phyloP scores from a whole-genome alignment of 108 stramenopile genomes.

The Chaetoceros tenuissimus region DNA sequence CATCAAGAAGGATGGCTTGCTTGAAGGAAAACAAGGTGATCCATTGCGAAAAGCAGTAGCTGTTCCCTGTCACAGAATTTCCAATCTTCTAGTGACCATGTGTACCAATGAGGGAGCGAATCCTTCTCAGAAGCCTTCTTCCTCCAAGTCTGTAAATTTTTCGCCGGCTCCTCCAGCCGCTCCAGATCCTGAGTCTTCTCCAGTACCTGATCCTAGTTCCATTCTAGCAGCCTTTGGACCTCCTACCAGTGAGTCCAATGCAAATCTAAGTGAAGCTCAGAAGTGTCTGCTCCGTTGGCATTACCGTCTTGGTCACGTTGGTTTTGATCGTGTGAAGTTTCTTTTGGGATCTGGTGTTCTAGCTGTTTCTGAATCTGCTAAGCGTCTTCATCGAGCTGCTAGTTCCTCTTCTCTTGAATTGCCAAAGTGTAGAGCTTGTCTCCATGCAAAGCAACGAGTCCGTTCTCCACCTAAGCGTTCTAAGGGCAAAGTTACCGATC shows the following conservation, averaged over 20 bases:
- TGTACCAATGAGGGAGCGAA: too few species aligned
- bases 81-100: not conserved
- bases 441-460: not conserved
- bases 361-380: not conserved
- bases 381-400: slow-evolving; percentile 2
- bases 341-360: not conserved
- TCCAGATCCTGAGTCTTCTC: not conserved
- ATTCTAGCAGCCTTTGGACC: not conserved
- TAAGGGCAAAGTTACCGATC: not conserved
- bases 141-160: too few species aligned
- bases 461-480: not conserved
- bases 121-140: not conserved
- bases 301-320: not conserved
- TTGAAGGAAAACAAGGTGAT: not conserved
- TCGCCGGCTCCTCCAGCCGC: not conserved
- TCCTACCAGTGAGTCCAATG: not conserved
- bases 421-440: not conserved
- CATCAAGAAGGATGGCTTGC: not conserved
- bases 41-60: not conserved
- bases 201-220: not conserved
- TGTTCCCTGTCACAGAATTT: not conserved
- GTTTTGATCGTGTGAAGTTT: not conserved
- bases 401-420: not conserved
- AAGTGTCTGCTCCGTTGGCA: not conserved
- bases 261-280: not conserved